A percentile compares a stretch with the other conserved stretches of the same genome.
Conservation (phyloP, 352 stramenopile genomes). For the Phytophthora crassamura region DNA sequence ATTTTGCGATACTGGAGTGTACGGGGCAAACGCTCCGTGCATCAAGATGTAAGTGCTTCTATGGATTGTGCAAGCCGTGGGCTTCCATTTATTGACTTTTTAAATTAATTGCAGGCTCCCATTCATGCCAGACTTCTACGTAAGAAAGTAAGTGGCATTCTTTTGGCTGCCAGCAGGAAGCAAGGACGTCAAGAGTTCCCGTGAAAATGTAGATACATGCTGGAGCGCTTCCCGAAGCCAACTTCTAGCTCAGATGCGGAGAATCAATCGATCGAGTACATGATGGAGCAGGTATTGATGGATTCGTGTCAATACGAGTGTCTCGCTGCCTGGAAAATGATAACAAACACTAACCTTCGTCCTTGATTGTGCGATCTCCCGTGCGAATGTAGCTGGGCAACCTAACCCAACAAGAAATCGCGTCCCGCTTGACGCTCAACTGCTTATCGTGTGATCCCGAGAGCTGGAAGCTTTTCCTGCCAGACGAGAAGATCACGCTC, state of each 20-base stretch:
- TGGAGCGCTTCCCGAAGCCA: conserved; percentile 58
- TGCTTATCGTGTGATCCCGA: conserved; percentile 54
- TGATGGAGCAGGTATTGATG: conserved; percentile 60
- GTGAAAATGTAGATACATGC: conserved; percentile 49
- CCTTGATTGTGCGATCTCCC: background rate
- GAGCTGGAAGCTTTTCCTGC: conserved; percentile 54
- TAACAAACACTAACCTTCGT: background rate
- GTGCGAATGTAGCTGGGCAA: conserved; percentile 40
- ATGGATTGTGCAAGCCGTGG: background rate
- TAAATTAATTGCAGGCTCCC: conserved; percentile 45
- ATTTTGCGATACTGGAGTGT: conserved; percentile 63
- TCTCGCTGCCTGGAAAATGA: too few species aligned
- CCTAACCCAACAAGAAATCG: conserved; percentile 72
- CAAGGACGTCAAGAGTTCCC: background rate
- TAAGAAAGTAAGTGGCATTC: conserved; percentile 59
- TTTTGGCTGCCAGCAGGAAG: background rate
- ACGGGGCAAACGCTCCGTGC: conserved; percentile 52
- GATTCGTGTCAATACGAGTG: too few species aligned
- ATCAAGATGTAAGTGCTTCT: conserved; percentile 55
- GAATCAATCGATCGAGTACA: conserved; percentile 64
- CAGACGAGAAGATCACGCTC: conserved; percentile 63
- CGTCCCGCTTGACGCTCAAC: conserved; percentile 68
- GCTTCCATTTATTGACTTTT: background rate
- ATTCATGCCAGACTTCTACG: conserved; percentile 76
- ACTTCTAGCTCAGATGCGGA: conserved; percentile 32